Evolutionary conservation across 345 rosid species (phyloP), one percentile per base, ranked within the genome.

Genomic region (Boechera divaricarpa): DNA sequence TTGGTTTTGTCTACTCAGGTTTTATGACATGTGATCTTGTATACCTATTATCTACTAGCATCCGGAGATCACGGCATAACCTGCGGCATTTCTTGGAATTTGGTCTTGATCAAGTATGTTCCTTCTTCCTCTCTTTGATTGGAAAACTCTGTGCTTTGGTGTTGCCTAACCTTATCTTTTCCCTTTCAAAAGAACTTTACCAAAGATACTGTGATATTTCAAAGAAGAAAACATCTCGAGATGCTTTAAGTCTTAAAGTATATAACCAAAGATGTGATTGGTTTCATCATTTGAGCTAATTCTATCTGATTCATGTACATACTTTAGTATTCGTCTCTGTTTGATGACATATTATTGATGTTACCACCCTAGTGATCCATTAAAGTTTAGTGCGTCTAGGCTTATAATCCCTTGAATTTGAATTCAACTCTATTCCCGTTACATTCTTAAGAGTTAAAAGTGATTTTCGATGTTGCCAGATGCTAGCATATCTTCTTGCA

Each of bases 1-100:
- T 94, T 9, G 97, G 92, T 24, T 90, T 89, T 75, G 84, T 79
- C 31, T 90, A 94, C 80, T 91, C 89, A 18, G 94, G 86, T 24
- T 65, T 90, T 56, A 93, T 89, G 80, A 86, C 83, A 24, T 87
- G 44, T 69, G 93, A 85, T 80, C 77, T 90, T 42, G 81, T 85
- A 32, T 87, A 78, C 60, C 75, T 79, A 21, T 83, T 91, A 82
- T 78, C 83, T 35, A 78, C 88, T 42, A 82, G 89, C 31, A 84
- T 86, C 36, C 75, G 75, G 42, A 51, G 77, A n/a, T 67, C 74
- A 52, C 69, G 62, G 73, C 77, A 75, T 59, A 82, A 57, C 76
- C 78, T 87, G 76, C 90, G 93, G 60, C 74, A 75, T 66, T 84
- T 80, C 79, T 73, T 92, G 48, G 93, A 91, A 82, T 91, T 91